Evolutionary conservation across 2,329 filamentous ascomycete genomes (phyloP), one percentile per base, ranked within the genome.

Genomic region (Aspergillus brunneoviolaceus): DNA sequence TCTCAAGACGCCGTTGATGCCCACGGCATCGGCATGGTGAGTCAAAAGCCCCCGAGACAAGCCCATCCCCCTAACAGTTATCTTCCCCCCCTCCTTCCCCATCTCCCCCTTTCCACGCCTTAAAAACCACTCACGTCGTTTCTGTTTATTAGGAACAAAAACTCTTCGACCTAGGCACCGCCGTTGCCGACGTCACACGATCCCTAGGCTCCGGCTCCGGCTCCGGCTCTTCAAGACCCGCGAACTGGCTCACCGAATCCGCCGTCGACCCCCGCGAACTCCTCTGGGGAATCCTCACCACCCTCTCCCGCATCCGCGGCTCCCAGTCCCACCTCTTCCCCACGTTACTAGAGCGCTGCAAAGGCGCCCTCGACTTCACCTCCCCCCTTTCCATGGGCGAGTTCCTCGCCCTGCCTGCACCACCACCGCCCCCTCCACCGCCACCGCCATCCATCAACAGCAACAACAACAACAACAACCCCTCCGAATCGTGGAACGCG

Each of bases 1-100:
- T 89, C 89, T 0, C 87, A 88, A 55, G 85, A 88, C 60, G 87
- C 88, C 35, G 87, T 92, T 75, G 91, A 94, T 64, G 80, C 93
- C 2, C 83, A 94, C 64, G 89, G 89, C 29, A 86, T 91, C 45
- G 89, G 89, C 56, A 79, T 96, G 75, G 89, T 91, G 78, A 74
- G 86, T 80, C 27, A 29, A 9, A 21, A 45, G 6, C 5, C 16
- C 35, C 39, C 14, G 12, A 12, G 12, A 12, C 14, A 45, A n/a
- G 3, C 19, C 6, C 5, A 19, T 45, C 4, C 6, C 16, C 7
- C 4, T 2, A 16, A 14, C 14, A 14, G 3, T 42, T 4, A 19
- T 19, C n/a, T 29, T 25, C 21, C 16, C 2, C 11, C n/a, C 33
- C 2, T 6, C 11, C 12, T 25, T 27, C 47, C 25, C n/a, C 33